phyloP scores from a whole-genome alignment of 2,329 filamentous ascomycete species.

The Aspergillus carbonarius region DNA sequence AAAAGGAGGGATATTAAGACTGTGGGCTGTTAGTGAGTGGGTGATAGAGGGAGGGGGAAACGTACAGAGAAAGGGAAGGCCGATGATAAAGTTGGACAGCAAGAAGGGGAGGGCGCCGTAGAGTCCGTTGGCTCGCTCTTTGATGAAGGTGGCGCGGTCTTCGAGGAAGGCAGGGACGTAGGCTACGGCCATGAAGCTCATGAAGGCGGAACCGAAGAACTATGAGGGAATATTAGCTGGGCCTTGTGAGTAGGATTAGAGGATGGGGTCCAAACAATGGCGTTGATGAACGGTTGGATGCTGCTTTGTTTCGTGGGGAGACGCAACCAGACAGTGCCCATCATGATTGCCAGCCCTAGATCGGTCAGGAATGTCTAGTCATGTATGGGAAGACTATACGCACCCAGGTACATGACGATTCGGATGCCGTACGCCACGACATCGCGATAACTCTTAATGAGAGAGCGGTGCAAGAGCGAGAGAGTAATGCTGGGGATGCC shows the following conservation, averaged over 20 bases:
- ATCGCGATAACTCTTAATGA: slow-evolving; percentile 82
- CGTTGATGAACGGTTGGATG: slow-evolving; percentile 80
- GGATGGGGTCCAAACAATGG: slow-evolving; percentile 53
- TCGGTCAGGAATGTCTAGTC: neutral
- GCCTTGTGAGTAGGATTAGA: neutral
- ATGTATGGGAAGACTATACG: slow-evolving; percentile 7
- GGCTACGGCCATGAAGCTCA: slow-evolving; percentile 79
- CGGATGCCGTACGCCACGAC: slow-evolving; percentile 81
- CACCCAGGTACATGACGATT: slow-evolving; percentile 74
- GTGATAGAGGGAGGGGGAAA: neutral
- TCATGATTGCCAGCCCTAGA: slow-evolving; percentile 72
- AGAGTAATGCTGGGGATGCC: slow-evolving; percentile 53
- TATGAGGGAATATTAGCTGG: slow-evolving; percentile 12
- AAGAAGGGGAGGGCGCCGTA: slow-evolving; percentile 73
- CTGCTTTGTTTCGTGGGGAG: slow-evolving; percentile 66
- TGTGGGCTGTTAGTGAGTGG: slow-evolving; percentile 18
- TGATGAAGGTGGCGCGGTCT: slow-evolving; percentile 68
- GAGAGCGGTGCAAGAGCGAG: slow-evolving; percentile 72
- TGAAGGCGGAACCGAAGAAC: slow-evolving; percentile 72
- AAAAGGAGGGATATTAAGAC: slow-evolving; percentile 74
- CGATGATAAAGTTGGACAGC: slow-evolving; percentile 77
- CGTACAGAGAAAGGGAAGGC: slow-evolving; percentile 71
- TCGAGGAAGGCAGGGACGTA: slow-evolving; percentile 84
- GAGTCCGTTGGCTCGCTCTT: slow-evolving; percentile 78
- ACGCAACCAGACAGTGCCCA: slow-evolving; percentile 84